These are phyloP conservation scores for Mycosarcoma mackinlayi DNA, from an alignment of 1,284 basidiomycete genomes.

Conservation along the genomic window DNA sequence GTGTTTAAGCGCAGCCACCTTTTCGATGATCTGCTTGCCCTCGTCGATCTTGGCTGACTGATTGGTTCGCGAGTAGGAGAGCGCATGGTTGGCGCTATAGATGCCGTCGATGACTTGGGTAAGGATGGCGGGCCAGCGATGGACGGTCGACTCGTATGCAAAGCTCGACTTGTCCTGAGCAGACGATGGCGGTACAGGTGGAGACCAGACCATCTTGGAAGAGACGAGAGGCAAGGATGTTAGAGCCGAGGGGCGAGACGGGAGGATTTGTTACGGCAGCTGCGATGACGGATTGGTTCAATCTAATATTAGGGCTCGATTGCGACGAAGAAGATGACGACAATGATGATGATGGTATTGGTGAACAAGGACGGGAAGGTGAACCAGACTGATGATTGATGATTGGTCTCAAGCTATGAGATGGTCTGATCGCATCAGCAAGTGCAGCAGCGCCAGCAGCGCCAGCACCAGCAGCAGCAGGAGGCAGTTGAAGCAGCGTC, in stretches of 20 bases:
- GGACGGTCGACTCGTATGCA: constrained; percentile 74
- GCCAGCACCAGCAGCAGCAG: too few species aligned
- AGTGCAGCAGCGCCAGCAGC: too few species aligned
- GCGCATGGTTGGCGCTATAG: constrained; percentile 70
- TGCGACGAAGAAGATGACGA: too few species aligned
- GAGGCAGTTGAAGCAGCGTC: not conserved
- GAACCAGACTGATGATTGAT: not conserved
- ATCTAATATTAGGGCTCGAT: not conserved
- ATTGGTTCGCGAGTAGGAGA: constrained; percentile 68
- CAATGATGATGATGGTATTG: not conserved
- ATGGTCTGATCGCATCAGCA: not conserved
- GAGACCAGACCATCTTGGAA: constrained; percentile 46
- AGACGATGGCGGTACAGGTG: constrained; percentile 39
- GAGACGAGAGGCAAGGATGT: not conserved
- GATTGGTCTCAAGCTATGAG: not conserved
- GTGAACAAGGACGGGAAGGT: not conserved
- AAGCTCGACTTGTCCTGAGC: constrained; percentile 64
- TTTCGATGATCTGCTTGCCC: constrained; percentile 82
- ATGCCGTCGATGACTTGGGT: constrained; percentile 81
- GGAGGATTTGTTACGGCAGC: too few species aligned
- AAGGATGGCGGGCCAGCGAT: constrained; percentile 89
- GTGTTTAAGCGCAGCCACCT: constrained; percentile 85
- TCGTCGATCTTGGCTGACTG: constrained; percentile 73
- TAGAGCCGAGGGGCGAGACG: too few species aligned
- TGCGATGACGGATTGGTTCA: too few species aligned